These are phyloP conservation scores for Tarenaya hassleriana DNA, from an alignment of 345 rosid genomes.

Conservation along the genomic window DNA sequence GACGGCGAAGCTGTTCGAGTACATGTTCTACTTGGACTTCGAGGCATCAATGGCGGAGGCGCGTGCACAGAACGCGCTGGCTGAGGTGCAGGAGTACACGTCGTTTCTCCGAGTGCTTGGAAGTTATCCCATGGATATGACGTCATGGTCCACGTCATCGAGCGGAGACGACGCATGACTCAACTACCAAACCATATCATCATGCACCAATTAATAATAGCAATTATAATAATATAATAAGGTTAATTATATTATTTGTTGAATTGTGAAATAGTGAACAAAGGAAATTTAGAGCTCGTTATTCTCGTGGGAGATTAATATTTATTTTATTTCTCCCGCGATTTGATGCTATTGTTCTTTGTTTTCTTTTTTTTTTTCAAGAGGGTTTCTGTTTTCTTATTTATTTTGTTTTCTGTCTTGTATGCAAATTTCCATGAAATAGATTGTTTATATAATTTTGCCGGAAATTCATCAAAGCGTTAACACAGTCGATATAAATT, in stretches of 20 bases:
- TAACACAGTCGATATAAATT: too few relatives aligned
- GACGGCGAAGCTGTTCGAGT: conserved; percentile 89
- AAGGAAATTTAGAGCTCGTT: conserved; percentile 17
- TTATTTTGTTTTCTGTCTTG: too few relatives aligned
- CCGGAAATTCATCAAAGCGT: too few relatives aligned
- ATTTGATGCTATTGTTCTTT: too few relatives aligned
- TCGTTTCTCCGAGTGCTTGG: conserved; percentile 92
- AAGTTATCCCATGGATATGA: conserved; percentile 98
- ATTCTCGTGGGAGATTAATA: conserved; percentile 5
- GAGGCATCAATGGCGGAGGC: conserved; percentile 97
- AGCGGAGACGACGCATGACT: conserved; percentile 28
- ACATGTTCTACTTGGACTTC: conserved; percentile 85
- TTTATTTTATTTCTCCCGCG: too few relatives aligned
- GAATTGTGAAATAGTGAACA: conserved; percentile 1
- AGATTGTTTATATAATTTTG: too few relatives aligned
- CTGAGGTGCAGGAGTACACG: conserved; percentile 98
- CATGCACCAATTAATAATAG: background rate
- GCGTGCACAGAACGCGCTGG: conserved; percentile 89
- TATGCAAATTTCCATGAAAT: too few relatives aligned
- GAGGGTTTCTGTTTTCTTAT: too few relatives aligned
- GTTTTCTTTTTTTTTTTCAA: too few relatives aligned
- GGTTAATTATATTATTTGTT: background rate
- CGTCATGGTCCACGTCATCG: conserved; percentile 77
- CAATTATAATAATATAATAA: conserved; percentile 13
- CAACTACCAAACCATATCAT: background rate